Conservation (phyloP, 805 yeast species). For the Lipomyces chichibuensis region DNA sequence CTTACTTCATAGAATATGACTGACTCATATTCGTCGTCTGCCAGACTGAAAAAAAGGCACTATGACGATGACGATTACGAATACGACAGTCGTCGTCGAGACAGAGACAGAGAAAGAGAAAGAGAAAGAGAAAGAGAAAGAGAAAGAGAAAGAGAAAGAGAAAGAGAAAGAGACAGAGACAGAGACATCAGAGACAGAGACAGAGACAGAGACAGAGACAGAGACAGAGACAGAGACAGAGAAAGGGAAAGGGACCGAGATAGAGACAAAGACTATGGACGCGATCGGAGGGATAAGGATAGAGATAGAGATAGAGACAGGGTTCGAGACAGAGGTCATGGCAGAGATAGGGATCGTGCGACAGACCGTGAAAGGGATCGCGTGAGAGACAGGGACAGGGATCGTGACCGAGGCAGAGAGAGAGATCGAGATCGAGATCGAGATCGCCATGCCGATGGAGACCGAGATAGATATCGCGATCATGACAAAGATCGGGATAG, state of each 20-base stretch:
- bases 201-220: conserved; percentile 15
- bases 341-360: conserved; percentile 20
- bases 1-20: background rate
- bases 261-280: conserved; percentile 17
- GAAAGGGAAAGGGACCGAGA: conserved; percentile 21
- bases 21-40: conserved; percentile 5
- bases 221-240: conserved; percentile 1
- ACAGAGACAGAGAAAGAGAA: conserved; percentile 20
- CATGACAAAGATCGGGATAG: conserved; percentile 21
- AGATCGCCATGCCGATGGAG: conserved; percentile 18
- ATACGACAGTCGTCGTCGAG: conserved; percentile 6
- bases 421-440: conserved; percentile 18
- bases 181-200: conserved; percentile 21
- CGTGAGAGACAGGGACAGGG: conserved; percentile 21
- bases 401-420: conserved; percentile 19
- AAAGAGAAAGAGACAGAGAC: conserved; percentile 24
- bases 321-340: conserved; percentile 7
- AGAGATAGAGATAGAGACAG: background rate
- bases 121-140: conserved; percentile 28
- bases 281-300: background rate
- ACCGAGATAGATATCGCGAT: conserved; percentile 11
- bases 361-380: conserved; percentile 11
- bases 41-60: conserved; percentile 12
- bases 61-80: conserved; percentile 11
- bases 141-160: conserved; percentile 27